phyloP scores from a whole-genome alignment of 202 grass and related monocot genomes.

The Setaria viridis region DNA sequence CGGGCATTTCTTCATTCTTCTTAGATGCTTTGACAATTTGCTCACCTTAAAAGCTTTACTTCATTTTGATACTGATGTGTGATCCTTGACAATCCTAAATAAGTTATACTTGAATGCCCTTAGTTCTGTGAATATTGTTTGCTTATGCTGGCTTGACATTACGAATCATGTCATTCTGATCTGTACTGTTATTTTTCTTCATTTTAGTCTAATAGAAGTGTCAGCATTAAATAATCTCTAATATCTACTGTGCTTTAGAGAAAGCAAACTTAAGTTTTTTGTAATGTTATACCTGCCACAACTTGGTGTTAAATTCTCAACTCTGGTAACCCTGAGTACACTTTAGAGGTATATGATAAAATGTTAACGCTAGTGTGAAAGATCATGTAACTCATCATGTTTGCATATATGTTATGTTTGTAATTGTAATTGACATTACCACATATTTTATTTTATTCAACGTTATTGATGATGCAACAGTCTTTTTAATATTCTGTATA shows the following conservation, averaged over 20 bases:
- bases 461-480: background rate
- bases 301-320: background rate
- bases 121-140: background rate
- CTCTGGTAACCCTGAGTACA: background rate
- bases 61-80: background rate
- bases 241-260: background rate
- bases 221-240: background rate
- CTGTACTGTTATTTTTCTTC: background rate
- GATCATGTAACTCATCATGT: background rate
- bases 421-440: background rate
- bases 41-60: background rate
- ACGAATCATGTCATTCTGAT: background rate
- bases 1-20: background rate
- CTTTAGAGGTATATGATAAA: background rate
- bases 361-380: background rate
- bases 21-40: background rate
- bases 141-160: background rate
- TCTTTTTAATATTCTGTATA: background rate
- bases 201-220: background rate
- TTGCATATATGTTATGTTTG: slow-evolving; percentile 2
- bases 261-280: background rate
- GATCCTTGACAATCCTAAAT: background rate
- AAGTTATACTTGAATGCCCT: background rate
- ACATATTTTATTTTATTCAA: background rate
- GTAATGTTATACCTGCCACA: background rate